phyloP scores from a whole-genome alignment of 176 grass and related monocot genomes.

The Phoenix dactylifera region DNA sequence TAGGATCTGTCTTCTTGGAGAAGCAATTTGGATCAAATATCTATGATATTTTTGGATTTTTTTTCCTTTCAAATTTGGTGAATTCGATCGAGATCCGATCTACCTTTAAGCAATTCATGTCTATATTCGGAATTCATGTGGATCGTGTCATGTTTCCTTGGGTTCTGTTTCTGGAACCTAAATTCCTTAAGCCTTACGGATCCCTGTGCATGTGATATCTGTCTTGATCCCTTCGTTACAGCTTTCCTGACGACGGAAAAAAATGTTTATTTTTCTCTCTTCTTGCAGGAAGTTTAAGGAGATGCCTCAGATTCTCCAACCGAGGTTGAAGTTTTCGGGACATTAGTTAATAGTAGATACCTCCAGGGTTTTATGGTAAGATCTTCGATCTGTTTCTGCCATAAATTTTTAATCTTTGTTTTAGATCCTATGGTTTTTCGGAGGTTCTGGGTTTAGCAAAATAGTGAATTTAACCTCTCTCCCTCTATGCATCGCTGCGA shows the following conservation, averaged over 20 bases:
- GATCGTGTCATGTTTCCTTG: constrained; percentile 20
- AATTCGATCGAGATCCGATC: constrained; percentile 35
- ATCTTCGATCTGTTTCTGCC: too few relatives aligned
- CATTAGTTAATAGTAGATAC: too few relatives aligned
- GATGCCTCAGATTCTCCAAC: constrained; percentile 10
- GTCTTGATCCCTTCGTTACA: constrained; percentile 52
- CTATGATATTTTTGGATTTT: background rate
- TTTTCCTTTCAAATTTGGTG: constrained; percentile 6
- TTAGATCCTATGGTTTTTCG: too few relatives aligned
- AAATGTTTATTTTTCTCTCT: background rate
- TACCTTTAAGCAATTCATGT: constrained; percentile 14
- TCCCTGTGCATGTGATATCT: constrained; percentile 74
- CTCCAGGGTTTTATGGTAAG: too few relatives aligned
- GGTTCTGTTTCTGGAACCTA: constrained; percentile 25
- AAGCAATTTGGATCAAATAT: background rate
- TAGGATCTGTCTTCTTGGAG: background rate
- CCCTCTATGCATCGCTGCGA: too few relatives aligned
- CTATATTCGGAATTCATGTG: background rate
- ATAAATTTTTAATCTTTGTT: too few relatives aligned
- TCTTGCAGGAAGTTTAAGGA: constrained; percentile 12
- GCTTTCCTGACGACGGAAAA: background rate
- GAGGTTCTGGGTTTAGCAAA: too few relatives aligned
- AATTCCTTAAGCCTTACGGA: constrained; percentile 85
- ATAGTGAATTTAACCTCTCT: too few relatives aligned
- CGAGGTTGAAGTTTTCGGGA: too few relatives aligned